These are phyloP conservation scores for Plasmodium gonderi DNA, from an alignment of 169 alveolate genomes.

Conservation along the genomic window DNA sequence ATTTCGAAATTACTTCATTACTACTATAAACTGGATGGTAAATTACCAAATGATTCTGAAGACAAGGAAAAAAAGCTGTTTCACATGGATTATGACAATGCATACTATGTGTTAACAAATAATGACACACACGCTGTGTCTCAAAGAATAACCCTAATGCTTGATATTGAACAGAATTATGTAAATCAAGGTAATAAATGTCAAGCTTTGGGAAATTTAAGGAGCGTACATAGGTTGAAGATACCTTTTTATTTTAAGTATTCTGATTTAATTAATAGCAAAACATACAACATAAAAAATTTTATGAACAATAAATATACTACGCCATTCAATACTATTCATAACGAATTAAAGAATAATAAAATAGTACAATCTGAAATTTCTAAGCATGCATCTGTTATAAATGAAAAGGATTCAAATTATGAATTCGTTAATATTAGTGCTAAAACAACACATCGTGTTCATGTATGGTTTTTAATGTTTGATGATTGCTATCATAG, in stretches of 20 bases:
- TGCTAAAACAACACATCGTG: constrained; percentile 72
- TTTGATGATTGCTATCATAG: constrained; percentile 65
- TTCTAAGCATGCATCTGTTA: constrained; percentile 8
- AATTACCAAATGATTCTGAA: neutral
- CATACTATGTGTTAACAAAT: constrained; percentile 48
- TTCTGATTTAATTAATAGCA: constrained; percentile 63
- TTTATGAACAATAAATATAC: constrained; percentile 53
- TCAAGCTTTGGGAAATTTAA: constrained; percentile 60
- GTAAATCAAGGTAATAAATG: constrained; percentile 56
- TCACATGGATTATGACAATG: constrained; percentile 71
- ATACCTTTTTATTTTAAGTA: constrained; percentile 57
- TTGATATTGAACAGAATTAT: constrained; percentile 53
- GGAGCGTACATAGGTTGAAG: constrained; percentile 19
- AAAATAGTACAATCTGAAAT: constrained; percentile 35
- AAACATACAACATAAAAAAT: constrained; percentile 47
- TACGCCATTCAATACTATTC: constrained; percentile 6
- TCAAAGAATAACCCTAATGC: constrained; percentile 66
- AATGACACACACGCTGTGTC: constrained; percentile 4
- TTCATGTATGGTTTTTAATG: constrained; percentile 68
- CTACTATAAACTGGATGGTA: constrained; percentile 32
- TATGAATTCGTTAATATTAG: constrained; percentile 29
- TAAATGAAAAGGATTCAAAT: constrained; percentile 28
- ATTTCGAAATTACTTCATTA: constrained; percentile 7
- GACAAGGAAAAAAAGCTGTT: neutral
- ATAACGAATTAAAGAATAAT: constrained; percentile 48